Evolutionary conservation across 176 grass and related monocot species (phyloP), one percentile per base, ranked within the genome.

Genomic region (Eragrostis curvula): DNA sequence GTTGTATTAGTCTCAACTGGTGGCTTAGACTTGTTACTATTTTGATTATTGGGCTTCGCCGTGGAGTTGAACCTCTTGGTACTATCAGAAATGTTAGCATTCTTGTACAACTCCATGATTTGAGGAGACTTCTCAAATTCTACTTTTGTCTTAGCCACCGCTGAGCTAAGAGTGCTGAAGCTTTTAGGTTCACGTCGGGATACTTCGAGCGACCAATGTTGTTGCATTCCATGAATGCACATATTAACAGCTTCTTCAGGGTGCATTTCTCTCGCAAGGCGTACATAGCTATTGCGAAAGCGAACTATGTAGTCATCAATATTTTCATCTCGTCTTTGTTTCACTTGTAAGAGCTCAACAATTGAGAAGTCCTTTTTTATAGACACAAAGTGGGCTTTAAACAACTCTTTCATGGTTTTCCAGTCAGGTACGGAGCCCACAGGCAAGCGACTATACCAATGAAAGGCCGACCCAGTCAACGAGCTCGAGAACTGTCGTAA

Each of bases 371-470:
- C 65, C 40, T 67, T 67, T 3, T 67, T 67, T 15, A 67, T 41
- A 0, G 36, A 41, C 32, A 79, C 47, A 4, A 67, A 79, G 15
- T 68, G 77, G 39, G 46, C 17, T 2, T 24, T 79, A 5, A 79
- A 67, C 3, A 79, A 5, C 21, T 80, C 21, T 48, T 79, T 68
- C 77, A 79, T 79, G 2, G 32, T 21, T 5, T 41, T 41, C 64
- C 64, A 67, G 6, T 67, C 32, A 1, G 17, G 36, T 41, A 79
- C 39, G 3, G 62, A 40, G 3, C 77, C 46, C 0, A 67, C 5
- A 1, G 47, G 47, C 5, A 79, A 48, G 3, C 62, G 46, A 11
- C 77, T 79, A 10, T 79, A 79, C 77, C 62, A 79, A 41, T 67
- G 77, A 50, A 79, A 79, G 3, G 77, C 20, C 7, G 29, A 6